Conservation (phyloP, 2,329 filamentous ascomycete species). For the Scytalidium sp. region DNA sequence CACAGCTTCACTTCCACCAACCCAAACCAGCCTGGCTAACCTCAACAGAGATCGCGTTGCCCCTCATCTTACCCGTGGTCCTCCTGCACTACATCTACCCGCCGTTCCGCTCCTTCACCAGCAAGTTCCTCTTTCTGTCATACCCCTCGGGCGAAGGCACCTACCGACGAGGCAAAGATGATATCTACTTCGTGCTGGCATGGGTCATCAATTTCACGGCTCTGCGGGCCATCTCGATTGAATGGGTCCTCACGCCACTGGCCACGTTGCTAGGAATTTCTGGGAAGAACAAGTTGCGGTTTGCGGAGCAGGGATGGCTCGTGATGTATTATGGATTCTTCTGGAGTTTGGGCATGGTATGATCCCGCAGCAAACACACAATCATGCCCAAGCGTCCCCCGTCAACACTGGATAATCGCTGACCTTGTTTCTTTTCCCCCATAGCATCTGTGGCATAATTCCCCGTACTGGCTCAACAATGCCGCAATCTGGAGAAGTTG, state of each 20-base stretch:
- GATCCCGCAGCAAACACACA: conserved; percentile 27
- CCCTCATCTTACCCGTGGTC: too few relatives aligned
- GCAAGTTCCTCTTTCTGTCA: conserved; percentile 81
- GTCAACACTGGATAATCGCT: not conserved
- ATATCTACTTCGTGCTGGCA: conserved; percentile 72
- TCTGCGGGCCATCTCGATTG: conserved; percentile 79
- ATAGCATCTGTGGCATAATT: conserved; percentile 47
- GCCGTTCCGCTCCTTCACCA: too few relatives aligned
- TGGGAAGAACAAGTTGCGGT: conserved; percentile 74
- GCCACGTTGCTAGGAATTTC: conserved; percentile 70
- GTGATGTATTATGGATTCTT: conserved; percentile 78
- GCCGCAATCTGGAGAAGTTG: conserved; percentile 79
- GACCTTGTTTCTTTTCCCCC: not conserved
- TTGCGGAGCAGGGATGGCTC: conserved; percentile 94
- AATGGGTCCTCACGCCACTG: conserved; percentile 79
- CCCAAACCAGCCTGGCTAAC: too few relatives aligned
- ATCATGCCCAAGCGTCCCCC: not conserved
- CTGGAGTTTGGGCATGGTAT: conserved; percentile 81
- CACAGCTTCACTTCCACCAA: too few relatives aligned
- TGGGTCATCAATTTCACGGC: conserved; percentile 86
- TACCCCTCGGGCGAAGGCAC: conserved; percentile 70
- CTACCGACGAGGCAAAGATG: conserved; percentile 77
- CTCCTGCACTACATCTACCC: too few relatives aligned
- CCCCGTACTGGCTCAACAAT: conserved; percentile 75
- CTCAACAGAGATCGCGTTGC: too few relatives aligned